These are phyloP conservation scores for Hansfordia pulvinata DNA, from an alignment of 2,329 filamentous ascomycete species.

Conservation along the genomic window DNA sequence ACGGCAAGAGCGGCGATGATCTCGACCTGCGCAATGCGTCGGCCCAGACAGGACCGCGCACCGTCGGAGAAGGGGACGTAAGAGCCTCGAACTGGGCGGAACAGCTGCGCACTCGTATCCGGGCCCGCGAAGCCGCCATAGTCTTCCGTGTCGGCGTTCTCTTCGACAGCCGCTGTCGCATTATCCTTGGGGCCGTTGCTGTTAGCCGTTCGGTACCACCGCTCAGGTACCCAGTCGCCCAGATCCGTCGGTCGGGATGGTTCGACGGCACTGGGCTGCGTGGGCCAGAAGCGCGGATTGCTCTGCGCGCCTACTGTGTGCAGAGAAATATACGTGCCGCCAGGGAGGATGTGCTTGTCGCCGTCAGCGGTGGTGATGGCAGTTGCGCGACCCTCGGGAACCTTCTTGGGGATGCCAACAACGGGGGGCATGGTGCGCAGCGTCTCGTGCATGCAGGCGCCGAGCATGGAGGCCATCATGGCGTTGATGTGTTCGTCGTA, in stretches of 20 bases:
- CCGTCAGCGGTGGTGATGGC: not conserved
- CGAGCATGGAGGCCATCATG: conserved; percentile 55
- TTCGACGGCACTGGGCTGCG: conserved; percentile 28
- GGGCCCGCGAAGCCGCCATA: conserved; percentile 45
- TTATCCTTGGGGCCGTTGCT: conserved; percentile 2
- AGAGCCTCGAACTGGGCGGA: conserved; percentile 39
- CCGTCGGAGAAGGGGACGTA: conserved; percentile 48
- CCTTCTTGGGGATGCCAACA: conserved; percentile 57
- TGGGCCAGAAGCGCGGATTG: conserved; percentile 63
- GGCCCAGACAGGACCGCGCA: conserved; percentile 40
- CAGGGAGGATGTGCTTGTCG: conserved; percentile 42
- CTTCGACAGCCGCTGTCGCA: conserved; percentile 4
- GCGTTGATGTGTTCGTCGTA: conserved; percentile 54
- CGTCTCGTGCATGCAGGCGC: conserved; percentile 66
- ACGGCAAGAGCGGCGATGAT: conserved; percentile 40
- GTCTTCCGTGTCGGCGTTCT: conserved; percentile 31
- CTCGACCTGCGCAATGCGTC: conserved; percentile 46
- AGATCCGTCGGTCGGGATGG: conserved; percentile 36
- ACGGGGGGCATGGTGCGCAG: conserved; percentile 61
- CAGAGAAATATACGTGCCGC: conserved; percentile 39
- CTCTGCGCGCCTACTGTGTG: conserved; percentile 42
- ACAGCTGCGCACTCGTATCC: conserved; percentile 49
- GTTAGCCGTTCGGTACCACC: conserved; percentile 44
- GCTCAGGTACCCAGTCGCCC: conserved; percentile 55
- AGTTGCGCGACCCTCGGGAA: too few relatives aligned